Evolutionary conservation across 805 yeast genomes (phyloP).

Genomic region (Starmerella floricola): DNA sequence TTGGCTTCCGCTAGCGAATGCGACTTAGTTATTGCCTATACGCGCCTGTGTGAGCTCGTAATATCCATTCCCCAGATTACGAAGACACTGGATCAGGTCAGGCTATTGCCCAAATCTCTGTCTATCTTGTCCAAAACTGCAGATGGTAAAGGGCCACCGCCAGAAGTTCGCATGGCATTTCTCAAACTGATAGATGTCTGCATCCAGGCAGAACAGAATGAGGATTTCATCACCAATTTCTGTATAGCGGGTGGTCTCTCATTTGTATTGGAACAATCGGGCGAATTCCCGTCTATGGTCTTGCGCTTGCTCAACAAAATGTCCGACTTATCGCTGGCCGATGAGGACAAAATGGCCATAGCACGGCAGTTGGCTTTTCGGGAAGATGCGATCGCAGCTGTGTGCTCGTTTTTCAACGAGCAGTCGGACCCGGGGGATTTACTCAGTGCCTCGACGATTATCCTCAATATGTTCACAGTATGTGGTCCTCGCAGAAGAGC

Average conservation of each 20-base stretch:
- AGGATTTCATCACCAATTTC: constrained; percentile 17
- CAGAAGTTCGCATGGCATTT: constrained; percentile 6
- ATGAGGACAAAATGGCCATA: constrained; percentile 10
- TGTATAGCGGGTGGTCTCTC: constrained; percentile 23
- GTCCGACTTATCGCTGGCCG: background rate
- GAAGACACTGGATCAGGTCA: constrained; percentile 10
- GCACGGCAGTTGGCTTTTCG: constrained; percentile 19
- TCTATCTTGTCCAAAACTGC: background rate
- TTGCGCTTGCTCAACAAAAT: constrained; percentile 10
- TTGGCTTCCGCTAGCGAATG: constrained; percentile 1
- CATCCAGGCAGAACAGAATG: constrained; percentile 9
- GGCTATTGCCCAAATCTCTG: constrained; percentile 14
- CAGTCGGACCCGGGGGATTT: constrained; percentile 2
- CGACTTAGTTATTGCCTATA: constrained; percentile 12
- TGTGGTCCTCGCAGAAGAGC: constrained; percentile 22
- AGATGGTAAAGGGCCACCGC: background rate
- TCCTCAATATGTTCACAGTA: constrained; percentile 16
- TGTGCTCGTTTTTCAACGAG: constrained; percentile 11
- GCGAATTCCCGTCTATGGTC: constrained; percentile 2
- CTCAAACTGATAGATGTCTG: constrained; percentile 16
- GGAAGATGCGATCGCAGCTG: constrained; percentile 17
- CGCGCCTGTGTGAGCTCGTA: constrained; percentile 20
- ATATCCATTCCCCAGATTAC: constrained; percentile 18
- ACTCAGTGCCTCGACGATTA: constrained; percentile 9
- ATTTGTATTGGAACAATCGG: constrained; percentile 15